phyloP scores from a whole-genome alignment of 192 early-diverging fungal species.

The Coemansia sp. region DNA sequence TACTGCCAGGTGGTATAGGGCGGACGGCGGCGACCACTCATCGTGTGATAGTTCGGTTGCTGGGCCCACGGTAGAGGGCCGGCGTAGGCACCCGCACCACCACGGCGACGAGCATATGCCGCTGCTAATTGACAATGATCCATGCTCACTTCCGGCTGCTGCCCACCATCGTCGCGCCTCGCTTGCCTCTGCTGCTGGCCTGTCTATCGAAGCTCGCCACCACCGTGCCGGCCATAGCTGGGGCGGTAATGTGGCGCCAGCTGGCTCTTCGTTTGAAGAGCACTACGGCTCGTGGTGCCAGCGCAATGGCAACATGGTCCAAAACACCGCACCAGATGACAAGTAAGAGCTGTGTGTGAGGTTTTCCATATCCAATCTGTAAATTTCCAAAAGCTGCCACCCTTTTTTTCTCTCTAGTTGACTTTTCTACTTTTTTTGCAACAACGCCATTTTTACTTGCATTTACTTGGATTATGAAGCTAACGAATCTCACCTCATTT shows the following conservation, averaged over 20 bases:
- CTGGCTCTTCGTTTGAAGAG: conserved; percentile 29
- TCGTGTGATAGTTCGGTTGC: conserved; percentile 17
- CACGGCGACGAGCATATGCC: conserved; percentile 29
- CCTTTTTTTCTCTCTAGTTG: neutral
- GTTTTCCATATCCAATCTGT: neutral
- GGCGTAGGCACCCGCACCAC: conserved; percentile 5
- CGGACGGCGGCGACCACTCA: conserved; percentile 4
- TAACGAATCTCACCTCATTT: neutral
- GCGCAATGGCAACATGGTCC: conserved; percentile 35
- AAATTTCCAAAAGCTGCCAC: neutral
- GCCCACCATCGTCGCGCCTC: neutral
- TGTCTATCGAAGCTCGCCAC: conserved; percentile 4
- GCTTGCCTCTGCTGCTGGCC: conserved; percentile 1
- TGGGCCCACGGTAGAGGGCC: neutral
- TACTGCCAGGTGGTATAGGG: conserved; percentile 2
- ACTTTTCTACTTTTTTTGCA: neutral
- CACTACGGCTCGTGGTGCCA: conserved; percentile 51
- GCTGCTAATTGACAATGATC: conserved; percentile 52
- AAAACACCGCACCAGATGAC: neutral
- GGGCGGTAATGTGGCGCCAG: neutral
- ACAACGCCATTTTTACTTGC: neutral
- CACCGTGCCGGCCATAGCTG: neutral
- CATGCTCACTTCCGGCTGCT: conserved; percentile 12
- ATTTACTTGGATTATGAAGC: neutral
- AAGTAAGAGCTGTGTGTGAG: neutral